Base-by-base conservation (phyloP, 768 basidiomycete genomes). In the Sporobolomyces phaffii region DNA sequence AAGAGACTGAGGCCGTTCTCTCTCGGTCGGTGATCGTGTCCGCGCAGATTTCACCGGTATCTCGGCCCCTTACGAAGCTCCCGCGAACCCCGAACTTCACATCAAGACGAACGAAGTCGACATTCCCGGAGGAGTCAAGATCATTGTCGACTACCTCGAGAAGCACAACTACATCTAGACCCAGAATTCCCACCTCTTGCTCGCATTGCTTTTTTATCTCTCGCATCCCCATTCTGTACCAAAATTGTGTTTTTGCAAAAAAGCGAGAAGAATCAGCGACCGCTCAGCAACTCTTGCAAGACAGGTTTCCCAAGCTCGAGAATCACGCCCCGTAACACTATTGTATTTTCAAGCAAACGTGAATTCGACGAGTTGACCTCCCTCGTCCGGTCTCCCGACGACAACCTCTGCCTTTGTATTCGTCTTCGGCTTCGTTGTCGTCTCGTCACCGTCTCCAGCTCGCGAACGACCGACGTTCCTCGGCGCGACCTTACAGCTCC, bases 31-130 rank as follows among this genome's bases (percentile, higher is more conserved):
- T 40, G 20, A 18, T 15, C 34, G 22, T 29, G 26, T 6, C n/a
- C 34, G 18, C 5, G 5, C 75, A 98, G 96, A 98, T 61, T 99
- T 99, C 80, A 98, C 96, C 51, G 96, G 96, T 10, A 88, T 98
- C 77, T 93, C 91, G 26, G 91, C 96, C 8, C 96, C 96, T 22
- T 98, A 98, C 78, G 96, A 98, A 79, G 84, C 86, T 8, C 96
- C 96, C 22, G 81, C 82, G 62, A 79, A 79, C 18, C 87, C 96
- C 47, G 96, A 98, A 79, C 84, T 99, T 65, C 91, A 93, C 80
- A 88, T 99, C 78, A 86, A 83, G 76, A 98, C 94, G 3, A 84
- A 89, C 75, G 82, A 92, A 77, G 82, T 82, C 29, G 84, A 87
- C 73, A 87, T 98, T 38, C 80, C 82, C 28, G 84, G 87, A 62